A percentile compares a stretch with the other conserved stretches of the same genome.
These are phyloP conservation scores for Trichoderma sp. DNA, from an alignment of 2,329 filamentous ascomycete species.

Conservation along the genomic window DNA sequence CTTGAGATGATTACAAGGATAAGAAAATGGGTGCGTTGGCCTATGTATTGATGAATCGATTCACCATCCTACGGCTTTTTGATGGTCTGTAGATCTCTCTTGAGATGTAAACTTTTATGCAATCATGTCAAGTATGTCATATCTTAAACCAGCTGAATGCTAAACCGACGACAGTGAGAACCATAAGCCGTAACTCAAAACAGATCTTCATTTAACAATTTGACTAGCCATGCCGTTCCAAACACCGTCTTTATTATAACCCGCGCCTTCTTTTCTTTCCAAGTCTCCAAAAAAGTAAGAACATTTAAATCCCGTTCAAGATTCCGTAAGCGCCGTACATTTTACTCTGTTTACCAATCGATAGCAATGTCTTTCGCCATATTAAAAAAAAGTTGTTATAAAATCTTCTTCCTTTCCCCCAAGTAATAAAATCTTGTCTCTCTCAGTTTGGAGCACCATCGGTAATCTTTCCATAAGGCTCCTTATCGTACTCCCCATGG, in stretches of 20 bases:
- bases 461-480: constrained; percentile 40
- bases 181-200: neutral
- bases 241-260: neutral
- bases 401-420: neutral
- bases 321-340: neutral
- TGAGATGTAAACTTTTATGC: neutral
- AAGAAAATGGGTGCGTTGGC: fast-evolving
- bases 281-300: neutral
- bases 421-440: neutral
- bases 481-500: constrained; percentile 50
- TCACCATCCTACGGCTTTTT: neutral
- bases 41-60: neutral
- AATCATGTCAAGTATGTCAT: too few relatives aligned
- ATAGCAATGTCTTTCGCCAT: neutral
- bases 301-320: neutral
- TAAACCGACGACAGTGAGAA: neutral
- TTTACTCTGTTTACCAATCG: neutral
- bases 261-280: neutral
- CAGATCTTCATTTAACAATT: neutral
- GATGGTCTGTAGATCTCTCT: neutral
- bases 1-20: fast-evolving
- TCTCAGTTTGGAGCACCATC: constrained; percentile 37
- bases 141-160: neutral
- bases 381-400: neutral
- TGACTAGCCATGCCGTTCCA: neutral